A percentile compares a stretch with the other conserved stretches of the same genome.
Evolutionary conservation across 176 grass and related monocot species (phyloP).

Genomic region (Olyra latifolia): DNA sequence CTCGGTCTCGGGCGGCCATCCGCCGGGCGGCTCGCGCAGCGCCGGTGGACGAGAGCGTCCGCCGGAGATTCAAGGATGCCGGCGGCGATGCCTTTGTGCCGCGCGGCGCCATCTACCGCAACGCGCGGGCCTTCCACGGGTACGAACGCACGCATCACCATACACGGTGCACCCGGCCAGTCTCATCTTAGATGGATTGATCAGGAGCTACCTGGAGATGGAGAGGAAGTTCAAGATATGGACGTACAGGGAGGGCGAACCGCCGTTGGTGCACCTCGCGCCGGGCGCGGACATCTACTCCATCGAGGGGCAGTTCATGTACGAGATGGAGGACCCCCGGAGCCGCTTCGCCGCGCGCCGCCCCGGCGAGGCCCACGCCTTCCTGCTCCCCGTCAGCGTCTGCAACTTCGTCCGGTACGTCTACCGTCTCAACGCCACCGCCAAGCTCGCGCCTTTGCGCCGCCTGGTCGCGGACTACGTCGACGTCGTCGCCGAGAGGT

Average conservation of each 20-base stretch:
- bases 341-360: conserved; percentile 55
- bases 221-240: conserved; percentile 82
- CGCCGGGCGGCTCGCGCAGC: conserved; percentile 36
- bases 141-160: conserved; percentile 4
- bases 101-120: conserved; percentile 78
- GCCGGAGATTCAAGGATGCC: conserved; percentile 36
- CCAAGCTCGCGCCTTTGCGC: conserved; percentile 44
- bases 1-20: conserved; percentile 54
- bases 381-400: conserved; percentile 82
- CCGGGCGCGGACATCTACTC: conserved; percentile 74
- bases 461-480: conserved; percentile 65
- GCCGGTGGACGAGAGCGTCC: conserved; percentile 6
- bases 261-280: conserved; percentile 64
- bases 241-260: conserved; percentile 79
- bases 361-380: conserved; percentile 65
- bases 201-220: conserved; percentile 95
- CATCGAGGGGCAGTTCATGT: conserved; percentile 85
- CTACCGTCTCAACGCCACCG: conserved; percentile 47
- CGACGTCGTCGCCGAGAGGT: conserved; percentile 46
- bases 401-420: conserved; percentile 66
- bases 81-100: conserved; percentile 46
- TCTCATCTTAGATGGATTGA: not conserved
- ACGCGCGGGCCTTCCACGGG: conserved; percentile 68
- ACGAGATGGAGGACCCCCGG: conserved; percentile 68
- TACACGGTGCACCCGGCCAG: too few relatives aligned